Conservation (phyloP, 2,329 filamentous ascomycete species). For the Colletotrichum cereale region DNA sequence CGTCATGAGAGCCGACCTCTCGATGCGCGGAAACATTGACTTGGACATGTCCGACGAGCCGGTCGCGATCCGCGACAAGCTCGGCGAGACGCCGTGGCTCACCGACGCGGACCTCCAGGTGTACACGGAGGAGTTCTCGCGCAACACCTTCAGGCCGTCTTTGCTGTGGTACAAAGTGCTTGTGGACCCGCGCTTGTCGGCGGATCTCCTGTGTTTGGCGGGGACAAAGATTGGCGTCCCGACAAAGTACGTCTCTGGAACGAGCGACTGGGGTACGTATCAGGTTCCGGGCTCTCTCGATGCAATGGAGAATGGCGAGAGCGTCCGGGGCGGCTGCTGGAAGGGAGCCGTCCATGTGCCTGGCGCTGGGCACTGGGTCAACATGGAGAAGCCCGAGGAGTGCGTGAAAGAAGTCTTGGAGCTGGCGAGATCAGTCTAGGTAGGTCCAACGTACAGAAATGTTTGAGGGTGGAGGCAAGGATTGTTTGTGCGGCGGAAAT, state of each 20-base stretch:
- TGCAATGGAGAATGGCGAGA: conserved; percentile 41
- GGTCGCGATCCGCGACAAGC: background rate
- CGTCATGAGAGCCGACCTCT: conserved; percentile 69
- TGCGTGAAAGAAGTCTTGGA: conserved; percentile 4
- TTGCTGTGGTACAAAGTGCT: conserved; percentile 76
- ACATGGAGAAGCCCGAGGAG: conserved; percentile 71
- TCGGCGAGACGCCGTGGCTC: conserved; percentile 60
- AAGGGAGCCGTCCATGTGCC: conserved; percentile 65
- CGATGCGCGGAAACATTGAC: conserved; percentile 70
- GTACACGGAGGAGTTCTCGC: conserved; percentile 70
- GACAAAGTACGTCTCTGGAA: conserved; percentile 71
- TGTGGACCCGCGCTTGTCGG: conserved; percentile 59
- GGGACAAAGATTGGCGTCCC: conserved; percentile 73
- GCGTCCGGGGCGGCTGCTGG: conserved; percentile 63
- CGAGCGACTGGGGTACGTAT: conserved; percentile 75
- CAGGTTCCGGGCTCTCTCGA: conserved; percentile 75
- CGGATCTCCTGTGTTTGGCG: conserved; percentile 69
- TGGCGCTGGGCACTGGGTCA: conserved; percentile 77
- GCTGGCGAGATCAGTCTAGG: background rate
- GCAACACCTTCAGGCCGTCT: conserved; percentile 74
- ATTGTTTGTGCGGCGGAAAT: background rate
- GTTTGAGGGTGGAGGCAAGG: accelerated
- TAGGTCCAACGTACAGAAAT: background rate
- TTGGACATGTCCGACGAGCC: conserved; percentile 48
- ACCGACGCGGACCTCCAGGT: conserved; percentile 67